Evolutionary conservation across 192 early-diverging fungal genomes (phyloP), one percentile per base, ranked within the genome.

Genomic region (Phlyctochytrium planicorne): DNA sequence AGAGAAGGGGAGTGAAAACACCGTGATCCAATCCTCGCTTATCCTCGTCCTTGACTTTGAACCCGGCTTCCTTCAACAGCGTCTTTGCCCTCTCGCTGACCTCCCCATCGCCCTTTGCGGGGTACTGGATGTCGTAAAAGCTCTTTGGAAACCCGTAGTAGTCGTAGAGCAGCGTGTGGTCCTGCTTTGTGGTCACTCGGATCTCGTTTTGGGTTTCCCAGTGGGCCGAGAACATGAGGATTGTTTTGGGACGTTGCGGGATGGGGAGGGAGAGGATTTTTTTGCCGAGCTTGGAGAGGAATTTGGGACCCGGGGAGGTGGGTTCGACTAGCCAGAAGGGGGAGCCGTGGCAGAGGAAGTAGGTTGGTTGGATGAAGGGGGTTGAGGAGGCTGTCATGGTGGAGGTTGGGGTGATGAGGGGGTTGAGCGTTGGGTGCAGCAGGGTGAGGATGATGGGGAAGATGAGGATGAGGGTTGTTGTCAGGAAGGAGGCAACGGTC

Each of bases 21-120:
- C 84, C 84, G 71, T 86, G 84, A 72, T 86, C 84, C 68, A 76
- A 70, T 24, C 82, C 82, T 32, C 82, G 65, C 20, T 40, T 55
- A 29, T 20, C 20, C 31, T 69, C 61, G 1, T 32, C 20, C 1
- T 10, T 32, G 33, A 55, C 61, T 27, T 67, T 29, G 67, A 84
- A 68, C 3, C 81, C 80, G 2, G 65, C 73, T 2, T 16, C 40
- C 31, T 55, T 60, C 14, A 84, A 57, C 20, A 77, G 34, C 23
- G 47, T 0, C 12, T 61, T 67, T 14, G 81, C 73, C 29, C 71
- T 62, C 23, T 78, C 23, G 1, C 82, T 82, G 35, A 84, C 65
- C 34, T 70, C 63, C 0, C 73, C 71, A 20, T 59, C 52, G 1
- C 84, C 84, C 4, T 60, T 69, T 3, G 80, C 80, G 3, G 70